Evolutionary conservation across 148 eudicot species (phyloP).

Genomic region (Camellia japonica): DNA sequence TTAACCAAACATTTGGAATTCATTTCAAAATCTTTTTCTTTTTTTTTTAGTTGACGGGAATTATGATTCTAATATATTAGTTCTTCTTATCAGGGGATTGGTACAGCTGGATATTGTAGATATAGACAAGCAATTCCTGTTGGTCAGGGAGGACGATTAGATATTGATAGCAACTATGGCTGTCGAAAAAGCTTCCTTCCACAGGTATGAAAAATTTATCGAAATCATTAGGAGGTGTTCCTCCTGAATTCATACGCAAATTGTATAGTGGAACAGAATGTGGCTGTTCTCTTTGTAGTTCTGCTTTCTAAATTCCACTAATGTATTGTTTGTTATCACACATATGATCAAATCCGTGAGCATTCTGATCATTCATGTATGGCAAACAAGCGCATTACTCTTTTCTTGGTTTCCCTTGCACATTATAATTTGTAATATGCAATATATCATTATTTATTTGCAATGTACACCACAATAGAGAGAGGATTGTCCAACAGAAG

Average conservation of each 20-base stretch:
- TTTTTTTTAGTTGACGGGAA: not conserved
- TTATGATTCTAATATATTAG: constrained; percentile 4
- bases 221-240: not conserved
- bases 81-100: constrained; percentile 42
- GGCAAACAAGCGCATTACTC: no score
- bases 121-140: constrained; percentile 81
- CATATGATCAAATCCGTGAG: no score
- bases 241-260: not conserved
- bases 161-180: constrained; percentile 71
- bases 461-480: not conserved
- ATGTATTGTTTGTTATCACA: no score
- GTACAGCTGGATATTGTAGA: constrained; percentile 79
- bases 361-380: no score
- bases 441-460: not conserved
- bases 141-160: constrained; percentile 67
- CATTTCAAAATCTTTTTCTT: not conserved
- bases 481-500: not conserved
- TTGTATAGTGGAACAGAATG: not conserved
- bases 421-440: no score
- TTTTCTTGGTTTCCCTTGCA: no score
- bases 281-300: not conserved
- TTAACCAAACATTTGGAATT: not conserved
- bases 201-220: constrained; percentile 40
- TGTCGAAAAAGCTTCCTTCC: constrained; percentile 77
- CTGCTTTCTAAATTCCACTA: no score